Percentiles rank a stretch among this genome's conserved stretches.
These are phyloP conservation scores for Phytophthora pluvialis DNA, from an alignment of 352 stramenopile genomes.

Conservation along the genomic window DNA sequence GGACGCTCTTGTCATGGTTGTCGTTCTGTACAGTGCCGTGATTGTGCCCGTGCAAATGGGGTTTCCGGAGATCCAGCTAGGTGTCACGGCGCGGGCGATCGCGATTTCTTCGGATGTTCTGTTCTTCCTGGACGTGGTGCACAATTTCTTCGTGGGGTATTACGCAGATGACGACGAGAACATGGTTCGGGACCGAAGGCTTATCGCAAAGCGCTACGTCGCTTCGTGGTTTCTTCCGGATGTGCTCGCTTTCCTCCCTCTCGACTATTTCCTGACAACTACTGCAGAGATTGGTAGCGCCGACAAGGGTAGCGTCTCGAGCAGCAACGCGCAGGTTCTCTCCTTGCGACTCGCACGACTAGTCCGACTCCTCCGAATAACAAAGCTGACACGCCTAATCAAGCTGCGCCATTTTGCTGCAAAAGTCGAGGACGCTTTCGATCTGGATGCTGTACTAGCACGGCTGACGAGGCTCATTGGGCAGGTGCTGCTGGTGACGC, in stretches of 20 bases:
- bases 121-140: conserved; percentile 70
- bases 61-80: conserved; percentile 64
- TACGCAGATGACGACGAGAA: conserved; percentile 71
- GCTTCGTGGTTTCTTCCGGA: conserved; percentile 70
- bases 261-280: conserved; percentile 52
- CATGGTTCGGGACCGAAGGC: conserved; percentile 48
- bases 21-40: conserved; percentile 79
- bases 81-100: conserved; percentile 27
- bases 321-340: conserved; percentile 47
- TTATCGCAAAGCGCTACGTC: conserved; percentile 62
- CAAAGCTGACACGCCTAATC: conserved; percentile 72
- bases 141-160: conserved; percentile 77
- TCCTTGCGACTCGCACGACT: conserved; percentile 75
- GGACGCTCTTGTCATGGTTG: conserved; percentile 74
- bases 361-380: conserved; percentile 68
- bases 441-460: conserved; percentile 68
- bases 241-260: conserved; percentile 53
- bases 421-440: conserved; percentile 73
- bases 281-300: conserved; percentile 6
- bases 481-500: conserved; percentile 71
- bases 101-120: conserved; percentile 51
- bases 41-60: conserved; percentile 75
- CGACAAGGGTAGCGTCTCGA: conserved; percentile 12
- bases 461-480: conserved; percentile 69
- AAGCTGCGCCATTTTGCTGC: conserved; percentile 75